Evolutionary conservation across 108 stramenopile genomes (phyloP).

Genomic region (Nitzschia sp.): DNA sequence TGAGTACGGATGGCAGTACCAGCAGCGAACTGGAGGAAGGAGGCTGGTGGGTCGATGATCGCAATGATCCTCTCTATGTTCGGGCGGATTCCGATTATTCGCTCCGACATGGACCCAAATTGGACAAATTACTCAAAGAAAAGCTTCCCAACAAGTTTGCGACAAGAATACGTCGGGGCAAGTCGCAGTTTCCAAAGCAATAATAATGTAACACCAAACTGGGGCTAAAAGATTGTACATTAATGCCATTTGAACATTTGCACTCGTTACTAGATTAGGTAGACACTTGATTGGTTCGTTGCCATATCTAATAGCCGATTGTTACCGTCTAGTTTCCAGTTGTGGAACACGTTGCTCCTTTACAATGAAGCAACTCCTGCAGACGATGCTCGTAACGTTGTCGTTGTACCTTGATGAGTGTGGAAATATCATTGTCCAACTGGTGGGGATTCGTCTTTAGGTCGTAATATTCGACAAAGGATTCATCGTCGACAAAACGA

Average conservation of each 20-base stretch:
- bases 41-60: slow-evolving; percentile 68
- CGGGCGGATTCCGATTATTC: slow-evolving; percentile 58
- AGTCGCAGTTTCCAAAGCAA: not conserved
- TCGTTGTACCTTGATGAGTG: slow-evolving; percentile 1
- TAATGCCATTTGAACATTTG: too few species aligned
- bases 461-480: slow-evolving; percentile 45
- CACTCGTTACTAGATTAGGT: too few species aligned
- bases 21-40: not conserved
- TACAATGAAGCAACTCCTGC: slow-evolving; percentile 22
- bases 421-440: slow-evolving; percentile 23
- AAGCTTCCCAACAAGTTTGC: not conserved
- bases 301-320: too few species aligned
- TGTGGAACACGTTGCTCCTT: slow-evolving; percentile 7
- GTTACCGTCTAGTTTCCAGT: too few species aligned
- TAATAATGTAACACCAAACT: too few species aligned
- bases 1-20: not conserved
- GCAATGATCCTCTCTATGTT: slow-evolving; percentile 57
- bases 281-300: too few species aligned
- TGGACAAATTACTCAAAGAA: slow-evolving; percentile 31
- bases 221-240: too few species aligned
- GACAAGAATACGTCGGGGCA: not conserved
- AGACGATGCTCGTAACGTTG: slow-evolving; percentile 31
- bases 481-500: slow-evolving; percentile 34
- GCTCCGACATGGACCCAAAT: slow-evolving; percentile 14
- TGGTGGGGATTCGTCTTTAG: slow-evolving; percentile 33